Percentiles rank a stretch among this genome's conserved stretches.
These are phyloP conservation scores for Dioszegia aurantiaca DNA, from an alignment of 768 basidiomycete species.

Conservation along the genomic window DNA sequence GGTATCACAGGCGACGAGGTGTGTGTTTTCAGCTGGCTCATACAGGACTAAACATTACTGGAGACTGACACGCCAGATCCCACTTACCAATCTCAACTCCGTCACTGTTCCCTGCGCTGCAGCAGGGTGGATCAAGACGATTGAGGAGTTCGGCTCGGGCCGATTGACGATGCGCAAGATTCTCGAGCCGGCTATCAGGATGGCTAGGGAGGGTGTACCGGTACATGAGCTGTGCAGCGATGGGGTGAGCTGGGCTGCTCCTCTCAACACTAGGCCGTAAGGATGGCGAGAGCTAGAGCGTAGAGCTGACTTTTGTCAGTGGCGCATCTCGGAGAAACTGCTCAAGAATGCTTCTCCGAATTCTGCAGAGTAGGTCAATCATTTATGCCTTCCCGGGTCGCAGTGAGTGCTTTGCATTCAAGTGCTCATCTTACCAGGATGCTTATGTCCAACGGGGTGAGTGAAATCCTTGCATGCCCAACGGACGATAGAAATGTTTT, in stretches of 20 bases:
- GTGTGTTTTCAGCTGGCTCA: constrained; percentile 2
- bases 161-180: constrained; percentile 66
- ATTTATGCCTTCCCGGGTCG: neutral
- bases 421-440: constrained; percentile 24
- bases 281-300: neutral
- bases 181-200: constrained; percentile 79
- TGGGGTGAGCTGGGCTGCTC: constrained; percentile 57
- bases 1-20: constrained; percentile 62
- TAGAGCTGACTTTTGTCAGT: constrained; percentile 47
- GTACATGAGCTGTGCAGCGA: constrained; percentile 76
- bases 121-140: constrained; percentile 89
- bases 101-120: constrained; percentile 76
- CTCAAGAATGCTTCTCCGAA: constrained; percentile 83
- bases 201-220: constrained; percentile 92
- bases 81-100: constrained; percentile 76
- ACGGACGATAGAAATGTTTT: too few relatives aligned
- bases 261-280: too few relatives aligned
- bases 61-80: constrained; percentile 58
- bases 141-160: constrained; percentile 77
- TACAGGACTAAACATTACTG: neutral
- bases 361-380: constrained; percentile 59
- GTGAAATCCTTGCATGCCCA: too few relatives aligned
- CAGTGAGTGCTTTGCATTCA: constrained; percentile 1
- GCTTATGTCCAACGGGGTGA: constrained; percentile 49
- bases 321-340: constrained; percentile 63